Evolutionary conservation across 371 early-diverging fungal genomes (phyloP).

Genomic region (Cokeromyces recurvatus): DNA sequence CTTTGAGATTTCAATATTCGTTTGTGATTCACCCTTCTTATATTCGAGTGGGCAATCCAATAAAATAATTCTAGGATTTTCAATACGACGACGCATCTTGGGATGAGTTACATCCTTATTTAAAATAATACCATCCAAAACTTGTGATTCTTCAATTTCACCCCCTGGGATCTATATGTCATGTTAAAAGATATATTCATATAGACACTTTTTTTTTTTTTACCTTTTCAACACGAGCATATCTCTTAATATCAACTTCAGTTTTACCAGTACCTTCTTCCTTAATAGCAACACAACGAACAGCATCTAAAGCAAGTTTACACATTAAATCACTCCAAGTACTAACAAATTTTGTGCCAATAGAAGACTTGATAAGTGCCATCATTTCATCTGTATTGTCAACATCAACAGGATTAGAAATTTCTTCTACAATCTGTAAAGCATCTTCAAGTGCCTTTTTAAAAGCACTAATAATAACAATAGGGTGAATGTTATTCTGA

Average conservation of each 20-base stretch:
- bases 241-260: slow-evolving; percentile 97
- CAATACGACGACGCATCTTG: slow-evolving; percentile 98
- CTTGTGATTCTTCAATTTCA: slow-evolving; percentile 92
- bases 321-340: slow-evolving; percentile 98
- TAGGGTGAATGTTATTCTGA: slow-evolving; percentile 97
- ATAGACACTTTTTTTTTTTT: not conserved
- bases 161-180: slow-evolving; percentile 92
- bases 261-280: slow-evolving; percentile 65
- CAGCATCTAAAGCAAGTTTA: slow-evolving; percentile 94
- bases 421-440: slow-evolving; percentile 76
- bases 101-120: slow-evolving; percentile 99
- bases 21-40: slow-evolving; percentile 99
- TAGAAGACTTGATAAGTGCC: slow-evolving; percentile 82
- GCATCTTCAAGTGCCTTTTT: slow-evolving; percentile 93
- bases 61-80: slow-evolving; percentile 97
- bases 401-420: slow-evolving; percentile 83
- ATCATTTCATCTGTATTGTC: slow-evolving; percentile 86
- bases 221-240: slow-evolving; percentile 97
- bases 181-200: not conserved
- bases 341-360: slow-evolving; percentile 97
- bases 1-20: slow-evolving; percentile 97
- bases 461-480: slow-evolving; percentile 93
- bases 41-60: slow-evolving; percentile 99
- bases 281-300: slow-evolving; percentile 82
- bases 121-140: slow-evolving; percentile 98